Conservation (phyloP, 208 protist species). For the Eutreptiella sp. region DNA sequence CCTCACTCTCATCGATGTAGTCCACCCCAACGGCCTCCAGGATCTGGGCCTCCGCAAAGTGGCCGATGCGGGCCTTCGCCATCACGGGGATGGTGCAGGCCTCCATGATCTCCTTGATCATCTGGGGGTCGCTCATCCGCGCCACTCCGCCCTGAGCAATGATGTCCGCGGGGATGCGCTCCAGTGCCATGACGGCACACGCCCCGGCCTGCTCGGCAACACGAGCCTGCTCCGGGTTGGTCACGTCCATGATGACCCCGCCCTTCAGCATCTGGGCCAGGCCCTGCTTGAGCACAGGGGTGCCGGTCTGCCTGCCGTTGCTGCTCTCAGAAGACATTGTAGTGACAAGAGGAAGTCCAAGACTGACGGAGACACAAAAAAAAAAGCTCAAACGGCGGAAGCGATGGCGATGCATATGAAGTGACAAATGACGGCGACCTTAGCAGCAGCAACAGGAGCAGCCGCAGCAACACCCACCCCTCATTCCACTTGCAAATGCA, state of each 20-base stretch:
- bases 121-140: constrained; percentile 56
- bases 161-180: constrained; percentile 77
- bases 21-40: constrained; percentile 59
- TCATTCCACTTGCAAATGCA: no score
- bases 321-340: no score
- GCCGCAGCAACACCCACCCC: no score
- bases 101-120: constrained; percentile 69
- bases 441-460: no score
- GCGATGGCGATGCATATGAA: no score
- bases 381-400: no score
- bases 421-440: no score
- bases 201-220: constrained; percentile 75
- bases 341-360: no score
- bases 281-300: constrained; percentile 46
- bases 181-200: constrained; percentile 66
- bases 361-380: no score
- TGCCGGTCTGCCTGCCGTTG: no score
- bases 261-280: constrained; percentile 75
- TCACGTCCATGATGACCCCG: constrained; percentile 82
- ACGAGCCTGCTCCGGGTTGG: constrained; percentile 69
- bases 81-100: constrained; percentile 64
- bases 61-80: constrained; percentile 75
- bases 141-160: constrained; percentile 48
- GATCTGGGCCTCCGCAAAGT: constrained; percentile 73
- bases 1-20: constrained; percentile 80